phyloP scores from a whole-genome alignment of 495 filamentous ascomycete species.

The Neurospora sp. region DNA sequence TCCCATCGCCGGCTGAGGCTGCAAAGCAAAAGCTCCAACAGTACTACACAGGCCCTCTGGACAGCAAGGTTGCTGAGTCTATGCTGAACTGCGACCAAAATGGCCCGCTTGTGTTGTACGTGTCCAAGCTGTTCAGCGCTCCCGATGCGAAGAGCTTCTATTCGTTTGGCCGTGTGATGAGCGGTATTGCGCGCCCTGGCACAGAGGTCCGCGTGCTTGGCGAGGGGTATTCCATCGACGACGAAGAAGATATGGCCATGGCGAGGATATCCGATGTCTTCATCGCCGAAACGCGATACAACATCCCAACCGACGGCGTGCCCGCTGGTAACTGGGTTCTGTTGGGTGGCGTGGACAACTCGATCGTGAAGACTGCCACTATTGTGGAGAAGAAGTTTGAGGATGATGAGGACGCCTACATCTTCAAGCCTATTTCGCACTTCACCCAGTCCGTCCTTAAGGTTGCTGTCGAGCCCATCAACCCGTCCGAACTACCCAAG shows the following conservation, averaged over 20 bases:
- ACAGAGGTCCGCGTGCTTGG: slow-evolving; percentile 84
- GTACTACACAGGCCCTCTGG: slow-evolving; percentile 93
- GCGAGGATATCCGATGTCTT: slow-evolving; percentile 84
- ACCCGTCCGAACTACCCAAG: slow-evolving; percentile 96
- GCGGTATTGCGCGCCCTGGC: slow-evolving; percentile 75
- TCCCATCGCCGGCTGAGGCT: slow-evolving; percentile 79
- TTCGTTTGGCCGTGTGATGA: slow-evolving; percentile 87
- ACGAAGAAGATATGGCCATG: slow-evolving; percentile 93
- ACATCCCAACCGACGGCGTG: slow-evolving; percentile 79
- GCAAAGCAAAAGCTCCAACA: slow-evolving; percentile 64
- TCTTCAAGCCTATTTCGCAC: slow-evolving; percentile 87
- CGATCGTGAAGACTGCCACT: slow-evolving; percentile 96
- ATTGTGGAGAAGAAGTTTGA: slow-evolving; percentile 73
- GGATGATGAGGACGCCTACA: slow-evolving; percentile 82
- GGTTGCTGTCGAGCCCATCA: slow-evolving; percentile 95
- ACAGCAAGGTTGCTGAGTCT: slow-evolving; percentile 69
- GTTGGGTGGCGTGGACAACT: slow-evolving; percentile 87
- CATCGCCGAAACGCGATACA: slow-evolving; percentile 91
- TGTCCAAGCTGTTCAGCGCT: slow-evolving; percentile 88
- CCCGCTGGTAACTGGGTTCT: slow-evolving; percentile 95
- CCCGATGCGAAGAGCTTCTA: slow-evolving; percentile 80
- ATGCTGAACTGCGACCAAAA: slow-evolving; percentile 81
- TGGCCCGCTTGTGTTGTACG: slow-evolving; percentile 79
- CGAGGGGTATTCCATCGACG: slow-evolving; percentile 91
- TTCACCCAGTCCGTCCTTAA: slow-evolving; percentile 98